Evolutionary conservation across 768 basidiomycete genomes (phyloP), one percentile per base, ranked within the genome.

Genomic region (Macrolepiota dolichaula): DNA sequence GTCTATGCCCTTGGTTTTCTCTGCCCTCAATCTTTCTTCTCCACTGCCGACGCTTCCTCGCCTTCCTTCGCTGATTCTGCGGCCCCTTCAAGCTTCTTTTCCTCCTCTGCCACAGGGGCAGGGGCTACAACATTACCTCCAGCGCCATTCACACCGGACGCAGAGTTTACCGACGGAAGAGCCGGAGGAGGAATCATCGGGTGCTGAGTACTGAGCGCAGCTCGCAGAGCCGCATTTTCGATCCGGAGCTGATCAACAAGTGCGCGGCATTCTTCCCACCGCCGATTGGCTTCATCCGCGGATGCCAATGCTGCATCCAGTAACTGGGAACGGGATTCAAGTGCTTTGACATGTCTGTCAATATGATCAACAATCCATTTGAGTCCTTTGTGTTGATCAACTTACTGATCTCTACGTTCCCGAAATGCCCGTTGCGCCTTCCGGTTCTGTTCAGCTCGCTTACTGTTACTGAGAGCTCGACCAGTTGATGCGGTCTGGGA

Each of bases 401-500:
- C 89, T 74, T 58, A 94, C 92, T 91, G 88, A 76, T 97, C 94
- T 68, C 94, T 79, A 32, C 94, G 85, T 71, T 95, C 91, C 62
- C 94, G 78, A 73, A 96, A 97, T 1, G 93, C 94, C 44, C 94
- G 82, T 75, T 97, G 94, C 0, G 94, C 94, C 73, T 94, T 95
- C 66, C 94, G 82, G 72, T 97, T 97, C 77, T 97, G 94, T 68
- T 96, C 94, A 46, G 94, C 94, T 10, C 94, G 85, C 70, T 94
- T 95, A 70, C 87, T 90, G 69, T 81, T 85, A 72, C 88, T 91
- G 53, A 94, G 78, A 11, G 85, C 74, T 51, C 92, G 79, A 25
- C 81, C 81, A 19, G 74, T 72, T 47, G 52, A 66, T 61, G 17
- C 51, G 42, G 35, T 46, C 59, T 68, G 66, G 6, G 42, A n/a